Base-by-base conservation (phyloP, 768 basidiomycete genomes). In the Mycena venus region DNA sequence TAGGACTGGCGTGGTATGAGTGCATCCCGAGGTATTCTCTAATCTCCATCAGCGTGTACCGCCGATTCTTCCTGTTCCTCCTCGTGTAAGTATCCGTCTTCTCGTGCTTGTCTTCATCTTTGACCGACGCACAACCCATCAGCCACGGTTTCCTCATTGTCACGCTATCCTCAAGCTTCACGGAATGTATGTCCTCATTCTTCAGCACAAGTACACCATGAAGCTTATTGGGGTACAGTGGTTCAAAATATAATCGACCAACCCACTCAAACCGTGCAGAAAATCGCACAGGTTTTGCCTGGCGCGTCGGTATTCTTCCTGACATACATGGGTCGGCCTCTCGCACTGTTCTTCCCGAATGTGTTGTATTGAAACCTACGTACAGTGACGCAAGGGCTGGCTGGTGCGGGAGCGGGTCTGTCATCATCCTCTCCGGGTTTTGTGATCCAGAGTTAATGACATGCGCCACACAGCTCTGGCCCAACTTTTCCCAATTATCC, bases 101-200 rank as follows among this genome's bases (percentile, higher is more conserved):
- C 14, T 42, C 25, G 25, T 23, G 19, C 36, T n/a, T 19, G 27
- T 15, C 9, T 61, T 12, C 27, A 62, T 11, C 42, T n/a, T 12
- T 62, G 17, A n/a, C n/a, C n/a, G n/a, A 62, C 29, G 27, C 61
- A 44, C 25, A 12, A 64, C 29, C 47, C 14, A 15, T 44, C 44
- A 89, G 89, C 32, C 92, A 94, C 80, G 93, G 92, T 72, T 95
- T 95, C 86, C 84, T 95, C 69, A 88, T 93, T 75, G 91, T 93
- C 51, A 94, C 93, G 2, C 79, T 94, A 55, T 86, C 88, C 11
- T 91, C 91, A 27, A 91, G 91, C 47, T 82, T 94, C 44, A 88
- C 92, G 10, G 78, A 79, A 77, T 81, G 85, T 83, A 73, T 34
- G 80, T 34, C 21, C 49, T 14, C 19, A 31, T 40, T 3, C 38